Conservation (phyloP, 176 grass and related monocot genomes). For the Musa acuminata region DNA sequence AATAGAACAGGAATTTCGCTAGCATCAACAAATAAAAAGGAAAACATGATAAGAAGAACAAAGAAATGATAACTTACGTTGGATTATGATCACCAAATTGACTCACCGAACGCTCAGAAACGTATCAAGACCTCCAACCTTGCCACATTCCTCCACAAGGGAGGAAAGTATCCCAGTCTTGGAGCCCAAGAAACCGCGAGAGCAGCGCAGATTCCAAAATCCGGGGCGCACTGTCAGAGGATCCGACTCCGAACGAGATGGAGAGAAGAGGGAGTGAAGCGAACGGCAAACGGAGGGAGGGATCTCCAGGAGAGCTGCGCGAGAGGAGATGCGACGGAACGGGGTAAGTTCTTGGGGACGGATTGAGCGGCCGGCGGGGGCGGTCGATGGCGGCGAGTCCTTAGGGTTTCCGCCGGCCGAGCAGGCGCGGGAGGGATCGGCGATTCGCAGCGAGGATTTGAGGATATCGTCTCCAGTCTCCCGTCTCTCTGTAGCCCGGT, state of each 20-base stretch:
- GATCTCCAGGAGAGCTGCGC: background rate
- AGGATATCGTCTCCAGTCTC: conserved; percentile 10
- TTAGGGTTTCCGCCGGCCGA: background rate
- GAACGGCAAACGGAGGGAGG: background rate
- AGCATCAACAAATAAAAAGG: background rate
- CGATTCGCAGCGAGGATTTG: background rate
- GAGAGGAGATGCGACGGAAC: background rate
- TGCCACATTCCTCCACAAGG: conserved; percentile 8
- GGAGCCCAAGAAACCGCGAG: background rate
- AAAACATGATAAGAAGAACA: conserved; percentile 2
- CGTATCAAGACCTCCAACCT: background rate
- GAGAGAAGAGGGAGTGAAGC: background rate
- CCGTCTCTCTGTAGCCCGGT: conserved; percentile 1
- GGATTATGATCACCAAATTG: background rate
- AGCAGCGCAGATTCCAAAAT: background rate
- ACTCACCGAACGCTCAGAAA: background rate
- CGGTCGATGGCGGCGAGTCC: background rate
- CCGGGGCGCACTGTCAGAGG: background rate
- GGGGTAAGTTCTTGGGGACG: background rate
- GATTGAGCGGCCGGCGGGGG: background rate
- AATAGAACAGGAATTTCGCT: background rate
- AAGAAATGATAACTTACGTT: conserved; percentile 10
- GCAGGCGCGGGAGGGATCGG: background rate
- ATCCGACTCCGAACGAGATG: background rate
- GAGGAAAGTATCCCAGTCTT: background rate